Evolutionary conservation across 805 yeast genomes (phyloP).

Genomic region (Alloascoidea hylecoeti): DNA sequence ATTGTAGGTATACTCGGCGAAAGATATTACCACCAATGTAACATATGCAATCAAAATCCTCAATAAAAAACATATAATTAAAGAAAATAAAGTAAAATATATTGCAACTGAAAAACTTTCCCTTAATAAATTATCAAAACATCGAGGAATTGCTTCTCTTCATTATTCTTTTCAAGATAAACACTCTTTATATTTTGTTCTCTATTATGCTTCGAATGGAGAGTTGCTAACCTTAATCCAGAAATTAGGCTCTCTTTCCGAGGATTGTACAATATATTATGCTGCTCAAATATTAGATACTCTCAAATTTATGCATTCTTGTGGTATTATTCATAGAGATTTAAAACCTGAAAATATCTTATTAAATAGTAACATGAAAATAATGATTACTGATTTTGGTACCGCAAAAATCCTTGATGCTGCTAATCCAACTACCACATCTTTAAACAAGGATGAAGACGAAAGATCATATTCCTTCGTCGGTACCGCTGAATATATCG

Average conservation of each 20-base stretch:
- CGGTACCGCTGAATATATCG: slow-evolving; percentile 77
- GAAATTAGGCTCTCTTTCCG: slow-evolving; percentile 55
- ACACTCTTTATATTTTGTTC: slow-evolving; percentile 53
- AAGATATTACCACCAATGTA: not conserved
- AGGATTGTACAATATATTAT: slow-evolving; percentile 53
- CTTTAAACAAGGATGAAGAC: too few relatives aligned
- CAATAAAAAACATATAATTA: slow-evolving; percentile 65
- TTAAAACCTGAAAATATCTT: slow-evolving; percentile 74
- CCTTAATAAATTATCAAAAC: slow-evolving; percentile 43
- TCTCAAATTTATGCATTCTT: slow-evolving; percentile 52
- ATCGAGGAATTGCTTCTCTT: slow-evolving; percentile 46
- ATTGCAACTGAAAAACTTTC: slow-evolving; percentile 78
- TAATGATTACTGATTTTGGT: slow-evolving; percentile 74
- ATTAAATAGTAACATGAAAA: slow-evolving; percentile 41
- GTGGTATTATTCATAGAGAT: slow-evolving; percentile 72
- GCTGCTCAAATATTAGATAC: slow-evolving; percentile 68
- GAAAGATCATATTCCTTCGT: slow-evolving; percentile 63
- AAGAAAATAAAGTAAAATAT: slow-evolving; percentile 73
- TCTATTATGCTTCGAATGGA: slow-evolving; percentile 73
- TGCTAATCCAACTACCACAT: slow-evolving; percentile 3
- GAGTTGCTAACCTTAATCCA: slow-evolving; percentile 58
- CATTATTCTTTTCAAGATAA: slow-evolving; percentile 76
- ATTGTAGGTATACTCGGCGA: slow-evolving; percentile 1
- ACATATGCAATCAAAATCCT: slow-evolving; percentile 63
- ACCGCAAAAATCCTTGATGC: slow-evolving; percentile 64